Evolutionary conservation across 1,284 basidiomycete species (phyloP), one percentile per base, ranked within the genome.

Genomic region (Cryptococcus floricola): DNA sequence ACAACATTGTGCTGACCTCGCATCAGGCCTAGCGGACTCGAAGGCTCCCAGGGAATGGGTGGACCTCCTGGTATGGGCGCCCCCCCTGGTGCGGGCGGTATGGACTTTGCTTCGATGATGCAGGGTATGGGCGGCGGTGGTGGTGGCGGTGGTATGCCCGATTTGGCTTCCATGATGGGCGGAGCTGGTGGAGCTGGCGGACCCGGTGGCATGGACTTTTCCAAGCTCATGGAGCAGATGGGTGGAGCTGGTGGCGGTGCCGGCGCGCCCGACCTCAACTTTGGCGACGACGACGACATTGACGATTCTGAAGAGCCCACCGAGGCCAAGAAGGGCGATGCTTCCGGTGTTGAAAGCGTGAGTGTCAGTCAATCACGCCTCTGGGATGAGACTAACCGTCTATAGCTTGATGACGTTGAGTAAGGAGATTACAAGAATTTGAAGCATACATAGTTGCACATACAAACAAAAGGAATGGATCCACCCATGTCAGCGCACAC

Each of bases 231-330:
- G 74, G 71, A 70, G 61, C 68, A 72, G 57, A 72, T 75, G 71
- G 68, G 68, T 43, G 74, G 77, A 13, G 67, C 69, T 61, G 54
- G 57, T 28, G 77, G 73, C 57, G 59, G 62, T 34, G 69, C 65
- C 38, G 79, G 66, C 43, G 67, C 61, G 48, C 68, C 64, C 52
- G 66, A 59, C 31, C 66, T 68, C 52, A 58, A 61, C 42, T 70
- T 66, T 42, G 79, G 61, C n/a, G 72, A 57, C 6, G 80, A 79
- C 52, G 85, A 84, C 52, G 80, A 76, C 14, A 84, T 83, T 52
- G 85, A 85, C 42, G 66, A 63, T 47, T 23, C 23, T 23, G 86
- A 84, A 39, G 87, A 47, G 4, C 54, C 45, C 28, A 61, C 59
- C 48, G 86, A 84, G 39, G 87, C 55, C 46, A 59, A 31, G 25